These are phyloP conservation scores for Penicillium fuscoglaucum DNA, from an alignment of 2,329 filamentous ascomycete genomes.

Conservation along the genomic window DNA sequence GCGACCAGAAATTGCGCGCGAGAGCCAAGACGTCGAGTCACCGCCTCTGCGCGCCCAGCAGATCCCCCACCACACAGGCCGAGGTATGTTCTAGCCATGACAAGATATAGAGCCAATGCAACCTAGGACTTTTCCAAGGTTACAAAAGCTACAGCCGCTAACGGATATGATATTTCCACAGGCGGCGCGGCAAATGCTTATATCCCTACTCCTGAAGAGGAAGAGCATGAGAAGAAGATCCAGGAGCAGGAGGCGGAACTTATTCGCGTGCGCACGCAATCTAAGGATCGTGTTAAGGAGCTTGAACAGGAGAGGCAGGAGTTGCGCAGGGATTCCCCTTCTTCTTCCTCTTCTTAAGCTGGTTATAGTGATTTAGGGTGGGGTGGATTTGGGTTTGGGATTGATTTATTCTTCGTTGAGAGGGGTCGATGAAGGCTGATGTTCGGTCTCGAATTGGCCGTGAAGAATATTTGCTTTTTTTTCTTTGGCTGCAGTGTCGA, in stretches of 20 bases:
- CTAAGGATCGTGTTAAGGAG: slow-evolving; percentile 32
- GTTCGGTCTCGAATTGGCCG: not conserved
- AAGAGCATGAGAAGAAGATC: slow-evolving; percentile 30
- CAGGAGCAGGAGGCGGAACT: slow-evolving; percentile 38
- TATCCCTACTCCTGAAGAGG: slow-evolving; percentile 28
- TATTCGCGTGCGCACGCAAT: slow-evolving; percentile 33
- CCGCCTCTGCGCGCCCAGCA: slow-evolving; percentile 41
- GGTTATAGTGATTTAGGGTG: not conserved
- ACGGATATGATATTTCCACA: slow-evolving; percentile 10
- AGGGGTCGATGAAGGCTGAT: not conserved
- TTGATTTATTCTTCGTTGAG: not conserved
- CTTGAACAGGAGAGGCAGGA: slow-evolving; percentile 25
- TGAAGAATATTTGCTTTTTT: slow-evolving; percentile 1
- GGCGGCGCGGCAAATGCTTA: slow-evolving; percentile 42
- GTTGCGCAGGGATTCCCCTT: slow-evolving; percentile 14
- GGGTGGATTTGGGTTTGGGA: not conserved
- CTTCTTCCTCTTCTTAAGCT: slow-evolving; percentile 4
- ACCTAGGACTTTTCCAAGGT: not conserved
- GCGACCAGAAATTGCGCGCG: slow-evolving; percentile 66
- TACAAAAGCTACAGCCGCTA: not conserved
- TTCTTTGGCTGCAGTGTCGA: not conserved
- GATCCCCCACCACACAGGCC: slow-evolving; percentile 43
- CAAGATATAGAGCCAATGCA: not conserved
- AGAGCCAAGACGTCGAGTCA: slow-evolving; percentile 78
- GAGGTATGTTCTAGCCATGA: slow-evolving; percentile 37